These are phyloP conservation scores for Isabelozyma rhagii DNA, from an alignment of 805 yeast genomes.

Conservation along the genomic window DNA sequence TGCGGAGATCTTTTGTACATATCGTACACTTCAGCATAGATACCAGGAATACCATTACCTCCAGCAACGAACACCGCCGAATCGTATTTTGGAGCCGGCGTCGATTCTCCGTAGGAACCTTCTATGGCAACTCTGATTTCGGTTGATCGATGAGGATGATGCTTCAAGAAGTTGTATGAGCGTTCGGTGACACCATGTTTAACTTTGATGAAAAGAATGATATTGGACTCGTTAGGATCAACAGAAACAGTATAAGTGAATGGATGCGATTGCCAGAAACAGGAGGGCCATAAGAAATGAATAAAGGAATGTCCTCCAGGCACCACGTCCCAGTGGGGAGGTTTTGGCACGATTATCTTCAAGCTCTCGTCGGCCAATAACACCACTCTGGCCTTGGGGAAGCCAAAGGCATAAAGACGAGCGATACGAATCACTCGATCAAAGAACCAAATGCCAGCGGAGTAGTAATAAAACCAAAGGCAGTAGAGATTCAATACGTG, in stretches of 20 bases:
- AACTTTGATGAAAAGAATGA: conserved; percentile 30
- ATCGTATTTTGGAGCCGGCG: conserved; percentile 26
- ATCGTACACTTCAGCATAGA: conserved; percentile 31
- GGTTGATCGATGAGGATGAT: conserved; percentile 13
- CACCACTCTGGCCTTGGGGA: conserved; percentile 45
- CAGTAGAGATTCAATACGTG: conserved; percentile 45
- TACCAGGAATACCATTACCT: conserved; percentile 42
- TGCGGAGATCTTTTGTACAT: conserved; percentile 6
- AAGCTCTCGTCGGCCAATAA: conserved; percentile 45
- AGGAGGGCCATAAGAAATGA: conserved; percentile 41
- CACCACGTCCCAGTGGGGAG: conserved; percentile 50
- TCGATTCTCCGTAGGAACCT: conserved; percentile 36
- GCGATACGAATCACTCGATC: conserved; percentile 60
- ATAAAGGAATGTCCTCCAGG: conserved; percentile 67
- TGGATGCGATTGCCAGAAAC: conserved; percentile 69
- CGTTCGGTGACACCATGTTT: conserved; percentile 30
- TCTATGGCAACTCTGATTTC: conserved; percentile 32
- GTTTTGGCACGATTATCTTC: conserved; percentile 47
- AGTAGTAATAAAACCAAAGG: conserved; percentile 42
- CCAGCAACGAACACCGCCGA: conserved; percentile 36
- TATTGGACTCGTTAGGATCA: conserved; percentile 12
- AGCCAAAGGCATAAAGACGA: conserved; percentile 60
- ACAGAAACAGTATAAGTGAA: conserved; percentile 42
- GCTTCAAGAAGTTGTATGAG: conserved; percentile 15
- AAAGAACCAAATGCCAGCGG: conserved; percentile 66